Percentiles rank a stretch among this genome's conserved stretches.
phyloP scores from a whole-genome alignment of 2,329 filamentous ascomycete genomes.

The Nemania sp. region DNA sequence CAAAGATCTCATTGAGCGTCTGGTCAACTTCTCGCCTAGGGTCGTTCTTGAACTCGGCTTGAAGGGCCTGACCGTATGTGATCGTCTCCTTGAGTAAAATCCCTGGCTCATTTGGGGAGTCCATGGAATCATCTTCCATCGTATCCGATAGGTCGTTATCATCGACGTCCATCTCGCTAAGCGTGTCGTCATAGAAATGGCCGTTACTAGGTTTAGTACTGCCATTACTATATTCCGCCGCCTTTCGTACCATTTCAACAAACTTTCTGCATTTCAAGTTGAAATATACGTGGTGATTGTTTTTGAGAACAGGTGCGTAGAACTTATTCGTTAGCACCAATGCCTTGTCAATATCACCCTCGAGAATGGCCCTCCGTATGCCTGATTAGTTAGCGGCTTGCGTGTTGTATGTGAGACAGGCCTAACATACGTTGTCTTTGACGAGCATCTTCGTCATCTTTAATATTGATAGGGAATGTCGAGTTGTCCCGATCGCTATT shows the following conservation, averaged over 20 bases:
- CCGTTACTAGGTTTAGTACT: constrained; percentile 48
- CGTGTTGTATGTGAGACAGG: background rate
- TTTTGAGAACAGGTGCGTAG: constrained; percentile 78
- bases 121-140: constrained; percentile 57
- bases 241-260: constrained; percentile 86
- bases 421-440: constrained; percentile 74
- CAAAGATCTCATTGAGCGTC: constrained; percentile 81
- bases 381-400: constrained; percentile 52
- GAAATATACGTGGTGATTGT: constrained; percentile 86
- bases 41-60: constrained; percentile 75
- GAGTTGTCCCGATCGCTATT: constrained; percentile 57
- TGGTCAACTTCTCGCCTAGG: constrained; percentile 70
- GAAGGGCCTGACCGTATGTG: constrained; percentile 76
- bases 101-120: constrained; percentile 34
- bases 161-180: constrained; percentile 55
- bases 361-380: constrained; percentile 83
- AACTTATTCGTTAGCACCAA: constrained; percentile 77
- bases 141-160: constrained; percentile 48
- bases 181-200: constrained; percentile 52
- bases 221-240: constrained; percentile 64
- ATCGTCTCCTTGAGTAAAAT: constrained; percentile 70
- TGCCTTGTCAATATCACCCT: constrained; percentile 89
- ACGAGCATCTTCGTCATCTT: constrained; percentile 83
- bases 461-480: constrained; percentile 65
- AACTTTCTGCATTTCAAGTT: constrained; percentile 88